Percentiles rank a stretch among this genome's conserved stretches.
Conservation (phyloP, 352 stramenopile species). For the Phytophthora vignae region DNA sequence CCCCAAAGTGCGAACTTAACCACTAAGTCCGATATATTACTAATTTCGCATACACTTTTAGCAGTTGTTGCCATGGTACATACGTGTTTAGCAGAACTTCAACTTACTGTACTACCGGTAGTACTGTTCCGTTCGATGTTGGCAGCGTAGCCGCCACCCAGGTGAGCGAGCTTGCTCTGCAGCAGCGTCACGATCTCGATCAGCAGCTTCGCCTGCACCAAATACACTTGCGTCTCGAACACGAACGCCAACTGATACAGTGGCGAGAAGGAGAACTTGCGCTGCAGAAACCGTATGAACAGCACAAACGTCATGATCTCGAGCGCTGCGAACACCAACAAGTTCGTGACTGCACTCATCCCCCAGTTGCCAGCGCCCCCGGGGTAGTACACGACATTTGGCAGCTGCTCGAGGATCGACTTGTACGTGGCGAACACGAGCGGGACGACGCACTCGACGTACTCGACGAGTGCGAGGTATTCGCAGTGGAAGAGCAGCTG, state of each 20-base stretch:
- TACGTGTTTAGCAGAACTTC: background rate
- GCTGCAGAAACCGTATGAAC: conserved; percentile 30
- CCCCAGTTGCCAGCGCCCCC: conserved; percentile 14
- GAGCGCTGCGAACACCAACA: conserved; percentile 37
- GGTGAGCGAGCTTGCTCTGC: background rate
- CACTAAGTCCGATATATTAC: background rate
- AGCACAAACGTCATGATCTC: conserved; percentile 41
- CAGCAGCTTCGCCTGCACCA: conserved; percentile 5
- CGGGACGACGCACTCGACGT: conserved; percentile 51
- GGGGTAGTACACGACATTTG: conserved; percentile 47
- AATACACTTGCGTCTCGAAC: conserved; percentile 1
- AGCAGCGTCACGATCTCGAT: conserved; percentile 7
- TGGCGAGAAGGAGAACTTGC: conserved; percentile 9
- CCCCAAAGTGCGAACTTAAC: background rate
- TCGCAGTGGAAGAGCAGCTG: conserved; percentile 50
- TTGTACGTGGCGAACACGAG: conserved; percentile 44
- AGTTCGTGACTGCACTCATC: background rate
- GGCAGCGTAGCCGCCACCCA: conserved; percentile 1
- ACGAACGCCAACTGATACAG: conserved; percentile 17
- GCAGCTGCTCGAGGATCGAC: conserved; percentile 38
- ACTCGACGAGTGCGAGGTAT: conserved; percentile 45
- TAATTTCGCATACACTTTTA: background rate
- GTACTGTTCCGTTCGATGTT: background rate
- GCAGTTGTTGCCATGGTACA: background rate
- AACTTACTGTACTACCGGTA: background rate